phyloP scores from a whole-genome alignment of 495 filamentous ascomycete species.

The Hypoxylon cercidicola region DNA sequence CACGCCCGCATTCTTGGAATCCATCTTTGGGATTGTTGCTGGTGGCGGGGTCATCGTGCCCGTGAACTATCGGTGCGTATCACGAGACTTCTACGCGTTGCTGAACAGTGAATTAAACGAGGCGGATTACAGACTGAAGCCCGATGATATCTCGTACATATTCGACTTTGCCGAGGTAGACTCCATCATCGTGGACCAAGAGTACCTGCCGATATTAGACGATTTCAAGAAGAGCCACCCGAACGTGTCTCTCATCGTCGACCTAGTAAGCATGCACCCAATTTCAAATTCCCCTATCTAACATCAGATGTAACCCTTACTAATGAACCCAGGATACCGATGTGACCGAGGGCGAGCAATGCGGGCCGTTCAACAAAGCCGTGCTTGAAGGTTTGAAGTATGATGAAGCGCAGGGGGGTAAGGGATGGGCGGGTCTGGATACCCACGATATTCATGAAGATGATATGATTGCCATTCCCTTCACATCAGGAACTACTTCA shows the following conservation, averaged over 20 bases:
- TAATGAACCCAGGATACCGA: constrained; percentile 73
- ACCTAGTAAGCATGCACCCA: constrained; percentile 54
- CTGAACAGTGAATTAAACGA: constrained; percentile 2
- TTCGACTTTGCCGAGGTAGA: constrained; percentile 87
- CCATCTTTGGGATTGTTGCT: constrained; percentile 87
- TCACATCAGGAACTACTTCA: constrained; percentile 94
- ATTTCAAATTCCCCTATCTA: not conserved
- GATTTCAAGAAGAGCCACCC: constrained; percentile 68
- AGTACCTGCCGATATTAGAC: constrained; percentile 77
- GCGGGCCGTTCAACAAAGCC: constrained; percentile 84
- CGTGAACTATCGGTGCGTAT: constrained; percentile 76
- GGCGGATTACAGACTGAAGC: constrained; percentile 68
- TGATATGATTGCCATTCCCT: constrained; percentile 77
- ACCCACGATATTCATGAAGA: constrained; percentile 78
- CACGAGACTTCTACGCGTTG: not conserved
- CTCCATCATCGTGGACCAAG: constrained; percentile 85
- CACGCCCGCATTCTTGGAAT: constrained; percentile 92
- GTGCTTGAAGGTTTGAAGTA: constrained; percentile 80
- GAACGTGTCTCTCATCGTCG: constrained; percentile 74
- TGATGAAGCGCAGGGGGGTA: constrained; percentile 68
- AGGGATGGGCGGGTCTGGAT: constrained; percentile 82
- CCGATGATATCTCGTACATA: constrained; percentile 90
- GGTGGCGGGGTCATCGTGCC: constrained; percentile 83
- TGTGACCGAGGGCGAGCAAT: constrained; percentile 74
- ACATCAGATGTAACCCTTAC: not conserved